A percentile compares a stretch with the other conserved stretches of the same genome.
Conservation (phyloP, 2,329 filamentous ascomycete species). For the Trichoderma breve region DNA sequence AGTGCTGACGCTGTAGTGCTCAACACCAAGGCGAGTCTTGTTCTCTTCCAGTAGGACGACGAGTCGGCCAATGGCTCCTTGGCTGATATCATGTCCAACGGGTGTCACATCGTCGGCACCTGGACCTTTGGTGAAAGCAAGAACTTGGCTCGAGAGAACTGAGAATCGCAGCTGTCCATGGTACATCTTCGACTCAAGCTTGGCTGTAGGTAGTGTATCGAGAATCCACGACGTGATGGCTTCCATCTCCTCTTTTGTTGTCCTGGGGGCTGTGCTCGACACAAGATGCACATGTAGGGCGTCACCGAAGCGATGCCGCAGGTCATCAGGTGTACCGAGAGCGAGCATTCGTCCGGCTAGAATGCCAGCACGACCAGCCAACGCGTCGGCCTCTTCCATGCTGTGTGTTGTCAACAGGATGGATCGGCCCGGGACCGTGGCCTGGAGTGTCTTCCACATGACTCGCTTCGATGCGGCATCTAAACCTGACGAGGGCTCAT, state of each 20-base stretch:
- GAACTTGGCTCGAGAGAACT: constrained; percentile 54
- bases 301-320: constrained; percentile 74
- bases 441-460: constrained; percentile 84
- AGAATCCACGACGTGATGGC: constrained; percentile 65
- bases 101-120: constrained; percentile 26
- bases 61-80: constrained; percentile 62
- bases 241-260: constrained; percentile 65
- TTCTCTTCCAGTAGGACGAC: constrained; percentile 72
- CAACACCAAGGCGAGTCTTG: constrained; percentile 66
- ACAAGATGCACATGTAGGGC: constrained; percentile 80
- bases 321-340: constrained; percentile 69
- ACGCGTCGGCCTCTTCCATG: constrained; percentile 92
- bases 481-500: constrained; percentile 85
- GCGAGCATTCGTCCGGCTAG: constrained; percentile 84
- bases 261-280: constrained; percentile 70
- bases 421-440: constrained; percentile 72
- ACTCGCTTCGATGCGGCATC: constrained; percentile 87
- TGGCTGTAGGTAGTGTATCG: constrained; percentile 59
- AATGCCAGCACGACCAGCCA: constrained; percentile 81
- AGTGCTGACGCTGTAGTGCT: constrained; percentile 83
- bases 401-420: constrained; percentile 88
- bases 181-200: constrained; percentile 70
- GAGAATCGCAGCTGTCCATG: constrained; percentile 88
- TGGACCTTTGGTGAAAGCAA: constrained; percentile 27
- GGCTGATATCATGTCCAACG: constrained; percentile 29